A percentile compares a stretch with the other conserved stretches of the same genome.
phyloP scores from a whole-genome alignment of 1,284 basidiomycete genomes.

The Sporisorium exsertum region DNA sequence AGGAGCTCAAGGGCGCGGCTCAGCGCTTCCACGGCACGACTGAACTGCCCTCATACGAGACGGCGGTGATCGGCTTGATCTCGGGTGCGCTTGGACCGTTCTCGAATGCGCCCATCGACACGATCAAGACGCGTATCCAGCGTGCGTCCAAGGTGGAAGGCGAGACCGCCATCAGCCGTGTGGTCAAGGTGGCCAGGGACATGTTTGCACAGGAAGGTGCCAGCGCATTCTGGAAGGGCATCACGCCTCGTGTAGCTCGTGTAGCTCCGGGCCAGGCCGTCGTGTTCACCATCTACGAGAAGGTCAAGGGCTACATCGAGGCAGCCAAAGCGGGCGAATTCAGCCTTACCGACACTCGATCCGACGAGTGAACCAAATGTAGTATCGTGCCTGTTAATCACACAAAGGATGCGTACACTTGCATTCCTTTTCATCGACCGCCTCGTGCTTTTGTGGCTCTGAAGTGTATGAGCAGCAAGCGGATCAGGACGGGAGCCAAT shows the following conservation, averaged over 20 bases:
- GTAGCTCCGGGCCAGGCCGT: conserved; percentile 82
- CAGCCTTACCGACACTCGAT: conserved; percentile 55
- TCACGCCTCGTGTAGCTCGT: conserved; percentile 93
- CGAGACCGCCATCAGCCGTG: conserved; percentile 79
- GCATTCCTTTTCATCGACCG: too few species aligned
- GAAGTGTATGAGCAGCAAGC: too few species aligned
- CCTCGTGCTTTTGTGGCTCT: too few species aligned
- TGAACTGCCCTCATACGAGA: conserved; percentile 83
- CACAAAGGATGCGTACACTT: not conserved
- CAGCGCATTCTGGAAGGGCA: conserved; percentile 83
- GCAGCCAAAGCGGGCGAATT: conserved; percentile 62
- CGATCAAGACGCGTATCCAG: conserved; percentile 89
- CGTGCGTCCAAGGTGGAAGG: conserved; percentile 83
- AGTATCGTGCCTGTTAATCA: not conserved
- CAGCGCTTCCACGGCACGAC: conserved; percentile 75
- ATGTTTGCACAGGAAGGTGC: conserved; percentile 95
- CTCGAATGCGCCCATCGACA: conserved; percentile 96
- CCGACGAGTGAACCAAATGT: conserved; percentile 47
- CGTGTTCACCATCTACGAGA: conserved; percentile 72
- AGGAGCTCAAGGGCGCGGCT: conserved; percentile 89
- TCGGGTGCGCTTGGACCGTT: conserved; percentile 96
- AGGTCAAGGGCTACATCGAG: conserved; percentile 67
- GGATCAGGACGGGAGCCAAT: too few species aligned
- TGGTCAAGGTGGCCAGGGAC: conserved; percentile 82
- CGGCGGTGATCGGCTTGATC: conserved; percentile 91